phyloP scores from a whole-genome alignment of 2,329 filamentous ascomycete genomes.

The Diaporthe australafricana region DNA sequence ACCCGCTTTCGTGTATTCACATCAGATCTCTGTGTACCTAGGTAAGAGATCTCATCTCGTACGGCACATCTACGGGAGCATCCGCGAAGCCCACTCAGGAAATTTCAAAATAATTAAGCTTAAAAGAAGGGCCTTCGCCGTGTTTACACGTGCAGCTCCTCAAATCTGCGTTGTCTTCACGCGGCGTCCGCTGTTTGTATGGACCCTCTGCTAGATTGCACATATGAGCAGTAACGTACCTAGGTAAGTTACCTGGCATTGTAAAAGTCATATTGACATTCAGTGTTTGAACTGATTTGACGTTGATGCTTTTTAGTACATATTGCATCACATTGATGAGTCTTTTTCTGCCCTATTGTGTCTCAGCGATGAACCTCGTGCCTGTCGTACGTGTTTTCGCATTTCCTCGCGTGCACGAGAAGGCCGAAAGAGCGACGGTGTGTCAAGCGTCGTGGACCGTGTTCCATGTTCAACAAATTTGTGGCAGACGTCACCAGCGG shows the following conservation, averaged over 20 bases:
- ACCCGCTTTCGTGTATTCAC: not conserved
- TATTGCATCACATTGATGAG: too few species aligned
- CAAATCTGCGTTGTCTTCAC: not conserved
- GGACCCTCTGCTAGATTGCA: too few species aligned
- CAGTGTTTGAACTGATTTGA: not conserved
- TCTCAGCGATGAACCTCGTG: not conserved
- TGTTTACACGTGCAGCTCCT: not conserved
- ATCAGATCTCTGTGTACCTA: not conserved
- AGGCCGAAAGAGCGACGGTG: slow-evolving; percentile 10
- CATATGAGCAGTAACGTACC: not conserved
- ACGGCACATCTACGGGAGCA: not conserved
- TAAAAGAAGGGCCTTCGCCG: not conserved
- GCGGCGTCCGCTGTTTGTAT: too few species aligned
- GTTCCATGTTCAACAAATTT: not conserved
- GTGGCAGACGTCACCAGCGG: slow-evolving; percentile 14
- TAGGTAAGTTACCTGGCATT: not conserved
- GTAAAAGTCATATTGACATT: not conserved
- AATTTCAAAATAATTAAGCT: not conserved
- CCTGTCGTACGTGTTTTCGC: not conserved
- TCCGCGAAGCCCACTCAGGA: not conserved
- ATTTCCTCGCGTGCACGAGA: not conserved
- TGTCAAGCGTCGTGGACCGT: not conserved
- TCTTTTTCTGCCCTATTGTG: not conserved
- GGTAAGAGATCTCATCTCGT: not conserved
- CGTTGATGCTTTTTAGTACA: not conserved